phyloP scores from a whole-genome alignment of 257 asterid species.

The Nicotiana sylvestris region DNA sequence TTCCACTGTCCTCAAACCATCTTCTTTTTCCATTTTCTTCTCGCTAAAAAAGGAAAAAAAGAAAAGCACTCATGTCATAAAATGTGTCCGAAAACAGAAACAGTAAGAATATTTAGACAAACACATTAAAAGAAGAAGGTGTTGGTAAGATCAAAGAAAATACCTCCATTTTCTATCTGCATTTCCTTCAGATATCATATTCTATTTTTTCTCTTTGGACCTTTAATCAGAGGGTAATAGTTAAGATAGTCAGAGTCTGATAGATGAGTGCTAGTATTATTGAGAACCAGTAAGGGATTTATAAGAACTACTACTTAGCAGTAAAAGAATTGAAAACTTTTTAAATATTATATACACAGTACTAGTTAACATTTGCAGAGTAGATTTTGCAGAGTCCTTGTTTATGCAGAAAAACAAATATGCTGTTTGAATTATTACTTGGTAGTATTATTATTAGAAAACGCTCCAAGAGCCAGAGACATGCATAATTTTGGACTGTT shows the following conservation, averaged over 20 bases:
- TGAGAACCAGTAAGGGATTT: neutral
- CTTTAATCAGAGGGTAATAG: neutral
- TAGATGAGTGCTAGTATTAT: neutral
- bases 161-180: constrained; percentile 22
- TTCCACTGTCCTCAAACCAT: constrained; percentile 60
- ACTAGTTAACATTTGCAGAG: neutral
- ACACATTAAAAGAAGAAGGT: neutral
- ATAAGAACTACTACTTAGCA: too few relatives aligned
- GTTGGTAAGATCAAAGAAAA: neutral
- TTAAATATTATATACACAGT: neutral
- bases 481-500: neutral
- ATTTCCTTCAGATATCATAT: constrained; percentile 16
- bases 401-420: neutral
- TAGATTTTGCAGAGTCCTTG: neutral
- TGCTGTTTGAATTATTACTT: neutral
- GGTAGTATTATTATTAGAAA: neutral
- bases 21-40: constrained; percentile 42
- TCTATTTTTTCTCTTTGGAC: neutral
- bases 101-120: neutral
- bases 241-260: neutral
- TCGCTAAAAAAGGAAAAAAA: constrained; percentile 3
- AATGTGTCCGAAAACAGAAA: neutral
- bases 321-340: neutral
- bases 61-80: neutral
- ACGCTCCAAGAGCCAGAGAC: neutral